Conservation (phyloP, 768 basidiomycete genomes). For the Tricholoma flavovirens region DNA sequence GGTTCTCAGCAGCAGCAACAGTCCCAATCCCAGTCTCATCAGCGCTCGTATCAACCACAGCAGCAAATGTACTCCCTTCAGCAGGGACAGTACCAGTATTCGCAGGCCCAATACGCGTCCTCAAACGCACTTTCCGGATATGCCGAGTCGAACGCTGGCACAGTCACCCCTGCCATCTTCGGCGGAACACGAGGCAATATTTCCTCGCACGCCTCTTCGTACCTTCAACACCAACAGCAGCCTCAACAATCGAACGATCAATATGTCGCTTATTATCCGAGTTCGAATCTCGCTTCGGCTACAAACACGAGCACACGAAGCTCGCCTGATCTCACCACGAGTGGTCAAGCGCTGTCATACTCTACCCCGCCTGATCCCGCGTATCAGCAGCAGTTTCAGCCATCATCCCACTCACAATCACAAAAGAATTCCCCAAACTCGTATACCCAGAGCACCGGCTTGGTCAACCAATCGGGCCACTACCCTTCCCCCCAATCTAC, state of each 20-base stretch:
- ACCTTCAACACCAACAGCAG: slow-evolving; percentile 12
- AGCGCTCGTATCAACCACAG: slow-evolving; percentile 12
- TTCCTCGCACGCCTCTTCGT: slow-evolving; percentile 4
- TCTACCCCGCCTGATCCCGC: slow-evolving; percentile 21
- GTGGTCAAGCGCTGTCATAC: slow-evolving; percentile 19
- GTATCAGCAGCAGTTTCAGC: slow-evolving; percentile 22
- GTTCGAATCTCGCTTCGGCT: slow-evolving; percentile 6
- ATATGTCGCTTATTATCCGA: slow-evolving; percentile 13
- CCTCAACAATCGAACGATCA: slow-evolving; percentile 11
- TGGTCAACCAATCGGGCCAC: not conserved
- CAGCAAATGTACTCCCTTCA: slow-evolving; percentile 16
- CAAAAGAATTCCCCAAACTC: slow-evolving; percentile 1
- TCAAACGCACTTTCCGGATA: slow-evolving; percentile 17
- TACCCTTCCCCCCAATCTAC: slow-evolving; percentile 3
- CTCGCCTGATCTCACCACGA: slow-evolving; percentile 8
- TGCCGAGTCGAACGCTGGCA: slow-evolving; percentile 17
- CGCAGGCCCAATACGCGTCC: slow-evolving; percentile 22
- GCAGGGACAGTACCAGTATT: slow-evolving; percentile 19
- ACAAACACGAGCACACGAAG: not conserved
- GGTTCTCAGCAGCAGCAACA: slow-evolving; percentile 18
- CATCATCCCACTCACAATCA: slow-evolving; percentile 7
- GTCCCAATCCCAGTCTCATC: slow-evolving; percentile 3
- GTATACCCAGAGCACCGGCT: not conserved
- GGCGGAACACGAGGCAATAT: not conserved
- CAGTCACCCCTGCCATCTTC: slow-evolving; percentile 17